A percentile compares a stretch with the other conserved stretches of the same genome.
phyloP scores from a whole-genome alignment of 305 asterid species.

The Salvia sclarea region DNA sequence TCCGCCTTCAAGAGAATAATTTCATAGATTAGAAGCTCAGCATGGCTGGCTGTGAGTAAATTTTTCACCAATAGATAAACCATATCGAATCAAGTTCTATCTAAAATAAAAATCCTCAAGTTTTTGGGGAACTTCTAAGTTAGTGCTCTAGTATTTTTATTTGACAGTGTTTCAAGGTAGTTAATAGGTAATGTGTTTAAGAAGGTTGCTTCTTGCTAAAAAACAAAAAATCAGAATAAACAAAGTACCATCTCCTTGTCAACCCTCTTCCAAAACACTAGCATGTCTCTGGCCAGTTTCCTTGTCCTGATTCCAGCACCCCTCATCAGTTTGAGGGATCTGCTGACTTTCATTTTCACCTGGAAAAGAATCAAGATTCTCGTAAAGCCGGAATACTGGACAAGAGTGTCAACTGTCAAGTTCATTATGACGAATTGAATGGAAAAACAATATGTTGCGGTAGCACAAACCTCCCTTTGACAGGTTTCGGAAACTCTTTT shows the following conservation, averaged over 20 bases:
- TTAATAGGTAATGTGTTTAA: conserved; percentile 4
- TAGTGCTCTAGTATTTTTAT: conserved; percentile 6
- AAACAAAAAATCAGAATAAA: conserved; percentile 20
- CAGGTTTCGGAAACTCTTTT: conserved; percentile 87
- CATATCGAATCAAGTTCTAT: conserved; percentile 20
- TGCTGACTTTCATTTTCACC: conserved; percentile 92
- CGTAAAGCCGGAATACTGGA: conserved; percentile 21
- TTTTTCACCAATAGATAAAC: conserved; percentile 18
- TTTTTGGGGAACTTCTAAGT: neutral
- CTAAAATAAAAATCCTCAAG: neutral
- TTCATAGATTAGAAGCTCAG: conserved; percentile 22
- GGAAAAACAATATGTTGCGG: conserved; percentile 21
- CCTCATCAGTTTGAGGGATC: conserved; percentile 90
- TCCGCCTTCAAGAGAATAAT: conserved; percentile 68
- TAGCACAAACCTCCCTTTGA: conserved; percentile 82
- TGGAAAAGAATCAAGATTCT: conserved; percentile 41
- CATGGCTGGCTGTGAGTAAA: conserved; percentile 5
- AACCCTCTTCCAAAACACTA: conserved; percentile 96
- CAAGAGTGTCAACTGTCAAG: conserved; percentile 2
- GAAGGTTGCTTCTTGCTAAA: conserved; percentile 1
- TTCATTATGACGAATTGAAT: conserved; percentile 17
- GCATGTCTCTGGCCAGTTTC: conserved; percentile 92
- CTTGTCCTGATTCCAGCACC: conserved; percentile 86
- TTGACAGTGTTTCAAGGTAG: conserved; percentile 14
- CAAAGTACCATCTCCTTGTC: conserved; percentile 95